Evolutionary conservation across 2,329 filamentous ascomycete genomes (phyloP).

Genomic region (Fusarium concolor): DNA sequence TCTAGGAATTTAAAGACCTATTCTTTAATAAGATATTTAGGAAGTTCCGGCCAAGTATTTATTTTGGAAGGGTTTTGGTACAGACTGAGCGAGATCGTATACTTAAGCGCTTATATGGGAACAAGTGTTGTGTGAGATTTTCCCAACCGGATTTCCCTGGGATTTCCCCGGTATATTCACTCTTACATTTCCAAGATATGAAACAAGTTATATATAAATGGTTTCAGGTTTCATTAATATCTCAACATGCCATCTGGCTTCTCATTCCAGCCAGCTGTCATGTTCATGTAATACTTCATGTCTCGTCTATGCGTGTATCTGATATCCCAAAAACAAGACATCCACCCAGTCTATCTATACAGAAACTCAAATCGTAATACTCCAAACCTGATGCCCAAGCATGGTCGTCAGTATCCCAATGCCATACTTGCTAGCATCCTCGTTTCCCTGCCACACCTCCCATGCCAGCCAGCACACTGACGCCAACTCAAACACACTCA

Average conservation of each 20-base stretch:
- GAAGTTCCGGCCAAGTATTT: too few species aligned
- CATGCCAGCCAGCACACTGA: conserved; percentile 51
- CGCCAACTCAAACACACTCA: conserved; percentile 50
- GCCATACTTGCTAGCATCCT: conserved; percentile 45
- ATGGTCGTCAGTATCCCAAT: conserved; percentile 47
- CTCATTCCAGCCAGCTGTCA: neutral
- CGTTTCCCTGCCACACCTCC: conserved; percentile 46
- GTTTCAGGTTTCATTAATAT: neutral
- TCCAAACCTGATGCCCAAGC: conserved; percentile 50
- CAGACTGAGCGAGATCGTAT: too few species aligned
- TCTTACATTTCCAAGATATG: too few species aligned
- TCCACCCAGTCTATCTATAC: conserved; percentile 6
- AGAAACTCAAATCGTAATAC: conserved; percentile 28
- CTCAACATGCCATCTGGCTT: neutral
- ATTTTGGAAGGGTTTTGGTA: too few species aligned
- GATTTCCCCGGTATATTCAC: too few species aligned
- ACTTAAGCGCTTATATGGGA: too few species aligned
- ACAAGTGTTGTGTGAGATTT: too few species aligned
- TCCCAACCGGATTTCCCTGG: too few species aligned
- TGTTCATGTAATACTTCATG: conserved; percentile 14
- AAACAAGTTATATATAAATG: neutral
- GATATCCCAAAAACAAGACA: conserved; percentile 15
- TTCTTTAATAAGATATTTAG: too few species aligned
- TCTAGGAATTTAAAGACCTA: too few species aligned
- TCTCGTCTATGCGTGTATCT: conserved; percentile 23